Evolutionary conservation across 2,329 filamentous ascomycete species (phyloP).

Genomic region (Fusarium duplospermum): DNA sequence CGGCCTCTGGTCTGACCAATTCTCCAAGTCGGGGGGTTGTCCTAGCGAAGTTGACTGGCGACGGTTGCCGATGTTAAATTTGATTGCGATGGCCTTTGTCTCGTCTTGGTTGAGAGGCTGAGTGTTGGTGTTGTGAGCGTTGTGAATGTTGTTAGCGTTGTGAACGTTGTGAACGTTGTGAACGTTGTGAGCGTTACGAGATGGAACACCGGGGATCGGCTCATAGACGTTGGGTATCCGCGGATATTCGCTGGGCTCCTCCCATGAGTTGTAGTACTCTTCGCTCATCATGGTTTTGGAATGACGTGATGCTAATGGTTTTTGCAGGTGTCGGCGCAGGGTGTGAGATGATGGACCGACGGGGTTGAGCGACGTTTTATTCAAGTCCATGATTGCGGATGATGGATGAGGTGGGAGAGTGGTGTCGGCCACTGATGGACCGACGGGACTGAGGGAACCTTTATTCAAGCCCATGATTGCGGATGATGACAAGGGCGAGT

Average conservation of each 20-base stretch:
- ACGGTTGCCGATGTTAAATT: not conserved
- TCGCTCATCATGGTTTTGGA: conserved; percentile 22
- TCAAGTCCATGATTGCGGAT: not conserved
- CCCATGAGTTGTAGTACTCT: conserved; percentile 32
- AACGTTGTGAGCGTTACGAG: conserved; percentile 8
- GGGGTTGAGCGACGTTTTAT: conserved; percentile 6
- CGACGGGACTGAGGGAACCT: not conserved
- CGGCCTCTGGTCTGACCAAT: conserved; percentile 1
- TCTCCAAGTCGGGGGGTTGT: not conserved
- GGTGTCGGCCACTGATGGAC: not conserved
- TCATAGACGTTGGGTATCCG: conserved; percentile 41
- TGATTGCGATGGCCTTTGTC: not conserved
- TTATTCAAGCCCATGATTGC: conserved; percentile 14
- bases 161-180: conserved; percentile 13
- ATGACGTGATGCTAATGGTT: conserved; percentile 21
- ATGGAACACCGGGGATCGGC: conserved; percentile 20
- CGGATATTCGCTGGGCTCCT: conserved; percentile 32
- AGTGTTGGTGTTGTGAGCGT: conserved; percentile 13
- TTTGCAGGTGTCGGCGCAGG: conserved; percentile 6
- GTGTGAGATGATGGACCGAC: not conserved
- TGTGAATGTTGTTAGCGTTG: conserved; percentile 9
- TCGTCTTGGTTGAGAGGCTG: conserved; percentile 15
- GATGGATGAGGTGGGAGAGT: not conserved
- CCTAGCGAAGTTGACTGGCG: conserved; percentile 12
- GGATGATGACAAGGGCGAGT: not conserved